A percentile compares a stretch with the other conserved stretches of the same genome.
These are phyloP conservation scores for Pholiota molesta DNA, from an alignment of 768 basidiomycete species.

Conservation along the genomic window DNA sequence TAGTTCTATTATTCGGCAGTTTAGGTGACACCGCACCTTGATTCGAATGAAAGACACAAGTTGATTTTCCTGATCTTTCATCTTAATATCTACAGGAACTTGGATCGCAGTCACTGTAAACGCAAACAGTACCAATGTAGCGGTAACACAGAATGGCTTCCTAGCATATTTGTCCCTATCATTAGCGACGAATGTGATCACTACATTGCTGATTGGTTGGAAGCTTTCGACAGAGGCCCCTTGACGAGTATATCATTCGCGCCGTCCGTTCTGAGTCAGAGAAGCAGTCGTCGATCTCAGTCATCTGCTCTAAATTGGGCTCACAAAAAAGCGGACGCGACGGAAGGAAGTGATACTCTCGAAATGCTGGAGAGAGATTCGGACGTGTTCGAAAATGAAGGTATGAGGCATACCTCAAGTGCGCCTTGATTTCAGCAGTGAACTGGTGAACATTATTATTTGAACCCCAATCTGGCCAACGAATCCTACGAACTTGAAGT, in stretches of 20 bases:
- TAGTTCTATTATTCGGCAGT: neutral
- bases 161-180: neutral
- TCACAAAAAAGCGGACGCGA: neutral
- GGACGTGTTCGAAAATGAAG: neutral
- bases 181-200: neutral
- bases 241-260: neutral
- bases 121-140: neutral
- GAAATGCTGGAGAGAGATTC: neutral
- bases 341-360: neutral
- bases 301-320: neutral
- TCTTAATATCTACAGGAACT: neutral
- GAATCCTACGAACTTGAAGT: too few species aligned
- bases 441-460: too few species aligned
- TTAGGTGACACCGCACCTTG: neutral
- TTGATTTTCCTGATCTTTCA: neutral
- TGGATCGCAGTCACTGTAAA: neutral
- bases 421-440: neutral
- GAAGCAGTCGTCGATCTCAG: neutral
- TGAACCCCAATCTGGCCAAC: too few species aligned
- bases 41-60: neutral
- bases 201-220: slow-evolving; percentile 1
- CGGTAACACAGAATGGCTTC: neutral
- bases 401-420: neutral
- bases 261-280: neutral
- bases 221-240: neutral